Evolutionary conservation across 805 yeast genomes (phyloP).

Genomic region (Sugiyamaella americana): DNA sequence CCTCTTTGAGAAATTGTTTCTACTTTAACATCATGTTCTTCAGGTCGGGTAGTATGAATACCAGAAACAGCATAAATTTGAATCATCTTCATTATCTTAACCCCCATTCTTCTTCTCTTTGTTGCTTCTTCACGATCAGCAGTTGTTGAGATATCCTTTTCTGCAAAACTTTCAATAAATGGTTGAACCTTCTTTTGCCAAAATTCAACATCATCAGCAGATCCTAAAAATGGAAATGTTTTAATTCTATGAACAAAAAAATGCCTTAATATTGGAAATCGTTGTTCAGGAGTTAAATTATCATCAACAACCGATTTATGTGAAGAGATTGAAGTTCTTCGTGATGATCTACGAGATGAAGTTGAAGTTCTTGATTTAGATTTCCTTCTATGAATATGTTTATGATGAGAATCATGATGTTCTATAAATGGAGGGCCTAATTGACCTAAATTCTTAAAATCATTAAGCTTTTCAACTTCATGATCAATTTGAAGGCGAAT

Average conservation of each 20-base stretch:
- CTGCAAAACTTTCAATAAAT: conserved; percentile 72
- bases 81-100: conserved; percentile 56
- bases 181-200: conserved; percentile 79
- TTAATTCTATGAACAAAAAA: conserved; percentile 56
- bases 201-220: conserved; percentile 49
- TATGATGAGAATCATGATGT: conserved; percentile 5
- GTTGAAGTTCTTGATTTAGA: neutral
- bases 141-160: conserved; percentile 63
- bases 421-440: conserved; percentile 74
- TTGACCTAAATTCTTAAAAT: conserved; percentile 54
- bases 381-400: conserved; percentile 35
- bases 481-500: conserved; percentile 52
- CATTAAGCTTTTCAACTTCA: conserved; percentile 57
- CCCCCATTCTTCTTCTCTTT: conserved; percentile 52
- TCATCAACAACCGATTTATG: conserved; percentile 19
- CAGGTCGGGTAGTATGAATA: conserved; percentile 43
- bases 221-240: conserved; percentile 68
- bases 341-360: neutral
- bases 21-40: conserved; percentile 26
- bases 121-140: conserved; percentile 72
- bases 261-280: conserved; percentile 62
- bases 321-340: neutral
- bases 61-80: conserved; percentile 71
- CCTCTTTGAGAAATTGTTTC: conserved; percentile 22
- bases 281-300: neutral